Conservation (phyloP, 192 early-diverging fungal genomes). For the Polychytrium aggregatum region DNA sequence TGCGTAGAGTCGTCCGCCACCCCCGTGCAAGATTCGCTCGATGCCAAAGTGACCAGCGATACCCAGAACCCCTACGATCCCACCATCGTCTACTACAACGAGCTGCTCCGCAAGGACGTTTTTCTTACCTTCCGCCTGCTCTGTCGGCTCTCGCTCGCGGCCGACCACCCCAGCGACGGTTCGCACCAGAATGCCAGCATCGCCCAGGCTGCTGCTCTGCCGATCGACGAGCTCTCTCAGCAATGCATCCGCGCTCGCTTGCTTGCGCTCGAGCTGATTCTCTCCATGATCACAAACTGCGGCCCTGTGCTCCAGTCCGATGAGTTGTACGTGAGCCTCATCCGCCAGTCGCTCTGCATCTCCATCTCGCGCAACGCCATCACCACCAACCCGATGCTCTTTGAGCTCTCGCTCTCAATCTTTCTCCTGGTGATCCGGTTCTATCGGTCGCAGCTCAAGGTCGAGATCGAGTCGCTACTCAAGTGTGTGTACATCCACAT, state of each 20-base stretch:
- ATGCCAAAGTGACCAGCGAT: too few species aligned
- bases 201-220: constrained; percentile 7
- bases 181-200: constrained; percentile 10
- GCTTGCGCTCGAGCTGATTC: constrained; percentile 44
- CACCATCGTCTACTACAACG: constrained; percentile 38
- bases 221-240: constrained; percentile 28
- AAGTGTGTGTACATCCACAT: constrained; percentile 47
- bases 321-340: constrained; percentile 24
- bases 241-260: constrained; percentile 20
- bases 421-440: constrained; percentile 41
- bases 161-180: constrained; percentile 12
- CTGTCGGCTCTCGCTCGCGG: constrained; percentile 33
- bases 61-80: constrained; percentile 44
- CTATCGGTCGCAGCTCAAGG: constrained; percentile 36
- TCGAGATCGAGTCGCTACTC: constrained; percentile 50
- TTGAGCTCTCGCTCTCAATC: constrained; percentile 44
- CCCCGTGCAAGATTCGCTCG: too few species aligned
- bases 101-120: constrained; percentile 37
- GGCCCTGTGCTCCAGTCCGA: constrained; percentile 36
- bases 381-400: constrained; percentile 41
- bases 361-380: constrained; percentile 42
- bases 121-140: constrained; percentile 41
- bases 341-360: constrained; percentile 29
- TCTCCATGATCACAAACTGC: constrained; percentile 38
- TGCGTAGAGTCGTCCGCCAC: too few species aligned